These are phyloP conservation scores for Leptographium radiaticola DNA, from an alignment of 2,329 filamentous ascomycete species.

Conservation along the genomic window DNA sequence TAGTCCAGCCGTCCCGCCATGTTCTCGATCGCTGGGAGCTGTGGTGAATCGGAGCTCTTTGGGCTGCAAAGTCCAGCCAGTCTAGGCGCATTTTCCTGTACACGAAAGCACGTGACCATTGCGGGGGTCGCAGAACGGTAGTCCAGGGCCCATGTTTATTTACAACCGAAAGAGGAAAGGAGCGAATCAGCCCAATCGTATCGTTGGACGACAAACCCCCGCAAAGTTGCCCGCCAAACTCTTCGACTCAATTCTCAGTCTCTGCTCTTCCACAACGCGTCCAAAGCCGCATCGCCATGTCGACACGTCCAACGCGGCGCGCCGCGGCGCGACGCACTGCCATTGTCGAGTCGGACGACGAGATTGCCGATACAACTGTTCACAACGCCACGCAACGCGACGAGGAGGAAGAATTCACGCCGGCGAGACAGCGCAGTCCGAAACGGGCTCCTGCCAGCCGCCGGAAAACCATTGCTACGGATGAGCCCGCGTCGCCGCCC, in stretches of 20 bases:
- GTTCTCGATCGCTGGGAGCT: neutral
- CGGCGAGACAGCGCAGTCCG: slow-evolving; percentile 46
- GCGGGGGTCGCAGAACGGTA: too few relatives aligned
- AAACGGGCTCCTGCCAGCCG: slow-evolving; percentile 20
- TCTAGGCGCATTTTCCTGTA: neutral
- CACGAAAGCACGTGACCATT: neutral
- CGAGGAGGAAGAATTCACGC: slow-evolving; percentile 67
- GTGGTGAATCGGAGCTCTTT: neutral
- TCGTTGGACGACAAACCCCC: neutral
- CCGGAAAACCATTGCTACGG: slow-evolving; percentile 30
- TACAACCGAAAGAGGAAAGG: slow-evolving; percentile 11
- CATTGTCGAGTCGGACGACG: slow-evolving; percentile 70
- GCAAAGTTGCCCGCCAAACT: too few relatives aligned
- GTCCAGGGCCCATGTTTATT: slow-evolving; percentile 9
- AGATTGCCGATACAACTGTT: slow-evolving; percentile 40
- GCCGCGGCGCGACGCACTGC: slow-evolving; percentile 53
- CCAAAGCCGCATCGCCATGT: slow-evolving; percentile 18
- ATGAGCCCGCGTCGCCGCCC: slow-evolving; percentile 17
- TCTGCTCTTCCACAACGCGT: neutral
- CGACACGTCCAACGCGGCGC: slow-evolving; percentile 30
- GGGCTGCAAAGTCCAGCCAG: neutral
- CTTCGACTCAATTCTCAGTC: neutral
- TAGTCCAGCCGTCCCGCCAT: slow-evolving; percentile 37
- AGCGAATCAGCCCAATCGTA: neutral
- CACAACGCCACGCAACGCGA: slow-evolving; percentile 39